phyloP scores from a whole-genome alignment of 371 early-diverging fungal genomes.

The Actinomucor elegans region DNA sequence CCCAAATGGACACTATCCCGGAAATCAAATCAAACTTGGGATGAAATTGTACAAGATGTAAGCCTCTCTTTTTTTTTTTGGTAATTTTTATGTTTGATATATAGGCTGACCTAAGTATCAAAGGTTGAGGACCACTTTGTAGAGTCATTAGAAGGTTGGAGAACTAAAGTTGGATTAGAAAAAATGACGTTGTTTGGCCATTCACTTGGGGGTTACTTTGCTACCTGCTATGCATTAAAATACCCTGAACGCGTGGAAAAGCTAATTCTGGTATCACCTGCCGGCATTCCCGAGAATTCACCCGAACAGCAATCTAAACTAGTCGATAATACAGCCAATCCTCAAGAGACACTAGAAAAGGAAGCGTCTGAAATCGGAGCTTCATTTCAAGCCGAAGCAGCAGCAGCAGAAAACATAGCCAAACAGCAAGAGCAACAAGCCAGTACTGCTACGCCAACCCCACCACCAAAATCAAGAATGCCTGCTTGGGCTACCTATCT shows the following conservation, averaged over 20 bases:
- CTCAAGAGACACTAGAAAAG: conserved; percentile 31
- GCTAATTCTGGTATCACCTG: conserved; percentile 87
- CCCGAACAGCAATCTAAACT: conserved; percentile 20
- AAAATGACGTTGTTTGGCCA: conserved; percentile 86
- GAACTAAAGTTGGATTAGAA: conserved; percentile 72
- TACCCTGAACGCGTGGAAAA: conserved; percentile 89
- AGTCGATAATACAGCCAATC: conserved; percentile 21
- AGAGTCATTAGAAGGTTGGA: conserved; percentile 90
- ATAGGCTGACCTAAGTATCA: not conserved
- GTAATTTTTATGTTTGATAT: not conserved
- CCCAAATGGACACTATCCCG: conserved; percentile 59
- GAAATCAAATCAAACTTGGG: conserved; percentile 40
- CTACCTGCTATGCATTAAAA: conserved; percentile 81
- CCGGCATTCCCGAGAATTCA: conserved; percentile 59
- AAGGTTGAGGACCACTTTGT: conserved; percentile 87
- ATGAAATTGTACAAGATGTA: conserved; percentile 50
- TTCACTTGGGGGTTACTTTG: conserved; percentile 89
- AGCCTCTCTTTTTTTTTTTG: conserved; percentile 12
- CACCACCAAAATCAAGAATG: conserved; percentile 23
- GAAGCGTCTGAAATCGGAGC: conserved; percentile 34
- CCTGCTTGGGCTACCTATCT: conserved; percentile 57
- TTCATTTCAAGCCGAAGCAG: conserved; percentile 32
- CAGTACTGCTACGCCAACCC: conserved; percentile 2
- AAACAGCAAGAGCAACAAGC: conserved; percentile 12
- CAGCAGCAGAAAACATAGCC: conserved; percentile 17